Percentiles rank a stretch among this genome's conserved stretches.
These are phyloP conservation scores for Dioscorea zingiberensis DNA, from an alignment of 106 monocot genomes.

Conservation along the genomic window DNA sequence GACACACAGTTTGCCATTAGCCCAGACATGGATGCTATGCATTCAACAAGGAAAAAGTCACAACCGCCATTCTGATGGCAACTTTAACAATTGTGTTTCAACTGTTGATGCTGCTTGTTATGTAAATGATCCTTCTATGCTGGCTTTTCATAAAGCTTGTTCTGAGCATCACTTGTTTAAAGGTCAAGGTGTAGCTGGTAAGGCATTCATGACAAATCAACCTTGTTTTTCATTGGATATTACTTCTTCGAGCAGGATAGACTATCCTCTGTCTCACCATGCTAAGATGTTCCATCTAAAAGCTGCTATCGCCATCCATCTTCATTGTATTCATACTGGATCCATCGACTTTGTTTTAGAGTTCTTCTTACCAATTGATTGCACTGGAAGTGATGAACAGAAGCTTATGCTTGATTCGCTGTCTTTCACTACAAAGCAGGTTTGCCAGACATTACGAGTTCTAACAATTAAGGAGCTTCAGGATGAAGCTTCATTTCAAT, in stretches of 20 bases:
- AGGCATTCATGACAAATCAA: slow-evolving; percentile 73
- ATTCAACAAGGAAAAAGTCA: slow-evolving; percentile 55
- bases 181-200: slow-evolving; percentile 78
- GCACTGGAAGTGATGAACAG: slow-evolving; percentile 42
- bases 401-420: slow-evolving; percentile 53
- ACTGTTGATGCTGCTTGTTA: slow-evolving; percentile 65
- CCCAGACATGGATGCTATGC: slow-evolving; percentile 86
- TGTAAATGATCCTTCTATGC: slow-evolving; percentile 37
- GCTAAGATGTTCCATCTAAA: slow-evolving; percentile 59
- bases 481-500: slow-evolving; percentile 30
- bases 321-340: slow-evolving; percentile 45
- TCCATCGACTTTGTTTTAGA: slow-evolving; percentile 68
- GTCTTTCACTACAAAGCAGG: slow-evolving; percentile 51
- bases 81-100: slow-evolving; percentile 54
- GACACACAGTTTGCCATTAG: slow-evolving; percentile 55
- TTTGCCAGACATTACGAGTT: slow-evolving; percentile 46
- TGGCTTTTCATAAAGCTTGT: slow-evolving; percentile 73
- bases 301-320: slow-evolving; percentile 69
- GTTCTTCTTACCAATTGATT: slow-evolving; percentile 69
- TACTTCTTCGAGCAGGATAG: slow-evolving; percentile 38
- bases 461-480: slow-evolving; percentile 39
- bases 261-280: slow-evolving; percentile 82
- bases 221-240: slow-evolving; percentile 67
- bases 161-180: slow-evolving; percentile 80
- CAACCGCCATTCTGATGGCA: slow-evolving; percentile 52